phyloP scores from a whole-genome alignment of 768 basidiomycete species.

The Suillus lakei region DNA sequence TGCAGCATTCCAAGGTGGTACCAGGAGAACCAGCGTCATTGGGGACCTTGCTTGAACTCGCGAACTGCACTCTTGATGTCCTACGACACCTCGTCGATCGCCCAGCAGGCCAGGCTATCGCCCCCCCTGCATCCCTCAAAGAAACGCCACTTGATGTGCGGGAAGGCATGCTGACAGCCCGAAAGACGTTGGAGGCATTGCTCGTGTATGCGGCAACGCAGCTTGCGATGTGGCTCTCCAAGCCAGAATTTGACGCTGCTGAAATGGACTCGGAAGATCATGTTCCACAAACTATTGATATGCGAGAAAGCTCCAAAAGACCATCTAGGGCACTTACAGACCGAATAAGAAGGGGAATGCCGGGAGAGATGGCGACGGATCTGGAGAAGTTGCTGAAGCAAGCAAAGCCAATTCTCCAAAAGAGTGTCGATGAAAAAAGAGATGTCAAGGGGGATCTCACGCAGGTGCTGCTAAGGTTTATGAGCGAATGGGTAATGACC shows the following conservation, averaged over 20 bases:
- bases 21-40: conserved; percentile 82
- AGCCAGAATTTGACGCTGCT: conserved; percentile 64
- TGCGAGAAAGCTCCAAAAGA: conserved; percentile 39
- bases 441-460: conserved; percentile 56
- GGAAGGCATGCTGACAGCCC: conserved; percentile 59
- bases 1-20: conserved; percentile 84
- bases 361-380: conserved; percentile 79
- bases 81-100: conserved; percentile 68
- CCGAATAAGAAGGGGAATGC: conserved; percentile 74
- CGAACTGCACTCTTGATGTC: conserved; percentile 76
- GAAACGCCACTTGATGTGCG: conserved; percentile 50
- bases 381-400: conserved; percentile 68
- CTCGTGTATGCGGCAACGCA: conserved; percentile 77
- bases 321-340: conserved; percentile 62
- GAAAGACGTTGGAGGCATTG: conserved; percentile 68
- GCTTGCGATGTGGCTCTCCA: conserved; percentile 77
- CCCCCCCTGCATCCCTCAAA: conserved; percentile 35
- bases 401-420: conserved; percentile 64
- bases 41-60: conserved; percentile 87
- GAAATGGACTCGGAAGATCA: conserved; percentile 48
- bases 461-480: conserved; percentile 62
- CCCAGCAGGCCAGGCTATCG: conserved; percentile 60
- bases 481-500: conserved; percentile 62
- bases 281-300: conserved; percentile 13
- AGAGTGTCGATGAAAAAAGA: conserved; percentile 53